Conservation (phyloP, 179 eudicot genomes). For the Silene coronaria region DNA sequence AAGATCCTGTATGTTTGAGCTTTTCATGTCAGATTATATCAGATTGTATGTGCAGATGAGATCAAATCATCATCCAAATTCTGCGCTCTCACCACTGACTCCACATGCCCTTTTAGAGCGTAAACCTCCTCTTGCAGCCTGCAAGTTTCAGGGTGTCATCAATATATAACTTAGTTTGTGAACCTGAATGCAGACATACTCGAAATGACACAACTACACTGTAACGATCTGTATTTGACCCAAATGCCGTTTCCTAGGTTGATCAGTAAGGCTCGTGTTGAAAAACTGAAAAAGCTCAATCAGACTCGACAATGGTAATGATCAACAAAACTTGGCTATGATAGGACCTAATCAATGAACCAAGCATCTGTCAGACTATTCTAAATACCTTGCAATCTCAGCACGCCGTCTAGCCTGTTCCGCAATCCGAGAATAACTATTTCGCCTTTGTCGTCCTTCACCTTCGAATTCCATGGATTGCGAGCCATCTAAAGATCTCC, state of each 20-base stretch:
- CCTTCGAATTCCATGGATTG: constrained; percentile 30
- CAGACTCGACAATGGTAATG: neutral
- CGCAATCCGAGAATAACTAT: constrained; percentile 42
- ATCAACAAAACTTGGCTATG: constrained; percentile 1
- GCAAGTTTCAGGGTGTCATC: constrained; percentile 19
- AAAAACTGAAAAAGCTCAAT: no score
- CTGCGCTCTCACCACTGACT: constrained; percentile 52
- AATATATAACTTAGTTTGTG: neutral
- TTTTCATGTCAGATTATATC: constrained; percentile 19
- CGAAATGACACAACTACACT: no score
- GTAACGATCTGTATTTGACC: no score
- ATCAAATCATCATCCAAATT: constrained; percentile 38
- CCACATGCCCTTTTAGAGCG: constrained; percentile 56
- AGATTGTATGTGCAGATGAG: constrained; percentile 55
- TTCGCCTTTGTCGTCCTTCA: constrained; percentile 20
- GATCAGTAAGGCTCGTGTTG: no score
- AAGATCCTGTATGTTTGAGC: neutral
- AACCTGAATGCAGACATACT: no score
- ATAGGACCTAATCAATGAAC: neutral
- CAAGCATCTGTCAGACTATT: neutral
- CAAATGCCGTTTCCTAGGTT: no score
- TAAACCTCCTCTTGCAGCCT: constrained; percentile 50
- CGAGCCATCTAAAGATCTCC: constrained; percentile 43
- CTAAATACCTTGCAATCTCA: constrained; percentile 54
- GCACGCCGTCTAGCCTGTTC: constrained; percentile 66